These are phyloP conservation scores for Dothidotthia symphoricarpi DNA, from an alignment of 2,329 filamentous ascomycete genomes.

Conservation along the genomic window DNA sequence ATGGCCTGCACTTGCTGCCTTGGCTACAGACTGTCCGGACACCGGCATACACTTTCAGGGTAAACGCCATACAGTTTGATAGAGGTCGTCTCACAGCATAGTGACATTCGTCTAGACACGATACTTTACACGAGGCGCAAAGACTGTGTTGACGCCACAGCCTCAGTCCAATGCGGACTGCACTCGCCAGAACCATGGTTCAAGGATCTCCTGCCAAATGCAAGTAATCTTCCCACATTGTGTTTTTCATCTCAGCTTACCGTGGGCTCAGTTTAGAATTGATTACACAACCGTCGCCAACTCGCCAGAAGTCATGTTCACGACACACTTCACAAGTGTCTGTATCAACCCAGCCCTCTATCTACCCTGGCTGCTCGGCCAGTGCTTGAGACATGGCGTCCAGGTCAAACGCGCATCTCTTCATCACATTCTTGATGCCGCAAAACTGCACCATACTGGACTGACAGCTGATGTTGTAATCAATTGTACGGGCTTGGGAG, in stretches of 20 bases:
- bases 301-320: background rate
- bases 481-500: background rate
- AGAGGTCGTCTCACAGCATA: background rate
- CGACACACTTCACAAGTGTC: background rate
- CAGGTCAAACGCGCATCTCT: constrained; percentile 1
- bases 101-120: constrained; percentile 1
- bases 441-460: background rate
- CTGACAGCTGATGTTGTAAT: background rate
- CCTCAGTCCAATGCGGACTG: background rate
- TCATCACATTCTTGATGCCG: constrained; percentile 1
- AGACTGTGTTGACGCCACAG: background rate
- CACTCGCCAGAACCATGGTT: constrained; percentile 1
- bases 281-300: background rate
- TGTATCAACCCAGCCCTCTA: constrained; percentile 1
- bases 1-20: background rate
- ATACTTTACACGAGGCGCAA: constrained; percentile 1
- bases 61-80: background rate
- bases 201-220: constrained; percentile 1
- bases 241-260: background rate
- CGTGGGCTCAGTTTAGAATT: background rate
- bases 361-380: background rate
- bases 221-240: background rate
- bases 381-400: constrained; percentile 1
- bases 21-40: background rate
- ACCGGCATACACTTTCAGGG: constrained; percentile 1